Evolutionary conservation across 306 rosid species (phyloP).

Genomic region (Hippophae gyantsensis): DNA sequence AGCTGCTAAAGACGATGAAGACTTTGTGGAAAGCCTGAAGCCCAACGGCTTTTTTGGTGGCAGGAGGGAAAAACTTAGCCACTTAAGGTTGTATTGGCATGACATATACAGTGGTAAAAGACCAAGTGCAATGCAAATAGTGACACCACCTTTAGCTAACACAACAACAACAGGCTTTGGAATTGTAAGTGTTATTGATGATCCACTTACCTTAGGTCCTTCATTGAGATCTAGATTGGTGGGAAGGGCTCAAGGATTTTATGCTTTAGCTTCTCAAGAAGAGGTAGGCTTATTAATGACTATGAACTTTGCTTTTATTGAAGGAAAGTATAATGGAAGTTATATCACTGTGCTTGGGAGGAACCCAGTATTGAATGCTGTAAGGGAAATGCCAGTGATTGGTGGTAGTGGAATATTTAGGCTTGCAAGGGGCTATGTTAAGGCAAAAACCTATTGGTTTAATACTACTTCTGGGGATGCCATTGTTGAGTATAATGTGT

Average conservation of each 20-base stretch:
- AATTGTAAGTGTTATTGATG: constrained; percentile 15
- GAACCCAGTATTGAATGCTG: constrained; percentile 30
- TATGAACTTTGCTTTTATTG: constrained; percentile 46
- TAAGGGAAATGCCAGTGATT: constrained; percentile 72
- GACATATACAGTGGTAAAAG: constrained; percentile 22
- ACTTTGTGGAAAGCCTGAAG: constrained; percentile 20
- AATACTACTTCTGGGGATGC: constrained; percentile 30
- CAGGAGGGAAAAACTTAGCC: constrained; percentile 41
- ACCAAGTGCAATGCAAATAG: constrained; percentile 19
- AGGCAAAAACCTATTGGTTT: constrained; percentile 30
- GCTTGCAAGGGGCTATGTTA: constrained; percentile 62
- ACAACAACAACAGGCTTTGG: constrained; percentile 21
- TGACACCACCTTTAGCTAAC: constrained; percentile 18
- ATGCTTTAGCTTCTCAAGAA: constrained; percentile 36
- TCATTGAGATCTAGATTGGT: constrained; percentile 23
- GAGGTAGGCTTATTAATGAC: constrained; percentile 45
- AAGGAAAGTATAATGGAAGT: constrained; percentile 72
- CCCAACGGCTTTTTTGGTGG: constrained; percentile 15
- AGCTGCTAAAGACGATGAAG: not conserved
- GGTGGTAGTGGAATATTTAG: constrained; percentile 77
- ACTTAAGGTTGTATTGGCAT: constrained; percentile 42
- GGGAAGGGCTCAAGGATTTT: constrained; percentile 50
- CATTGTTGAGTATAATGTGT: constrained; percentile 44
- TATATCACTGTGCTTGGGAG: constrained; percentile 55
- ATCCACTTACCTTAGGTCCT: constrained; percentile 26